Evolutionary conservation across 176 grass and related monocot species (phyloP).

Genomic region (Zea luxurians): DNA sequence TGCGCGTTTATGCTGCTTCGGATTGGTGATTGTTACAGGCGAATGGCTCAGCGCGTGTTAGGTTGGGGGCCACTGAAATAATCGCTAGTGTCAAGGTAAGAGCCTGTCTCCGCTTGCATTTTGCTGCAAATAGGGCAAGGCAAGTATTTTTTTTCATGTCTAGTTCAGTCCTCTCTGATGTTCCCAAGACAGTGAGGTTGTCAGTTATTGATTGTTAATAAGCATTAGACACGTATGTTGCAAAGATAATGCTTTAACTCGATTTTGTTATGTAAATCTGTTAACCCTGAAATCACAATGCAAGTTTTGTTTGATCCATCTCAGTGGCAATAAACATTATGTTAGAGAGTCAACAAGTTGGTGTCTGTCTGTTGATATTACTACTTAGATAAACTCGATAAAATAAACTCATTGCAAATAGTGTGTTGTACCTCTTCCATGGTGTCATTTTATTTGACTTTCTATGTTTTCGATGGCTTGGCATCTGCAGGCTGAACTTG

Average conservation of each 20-base stretch:
- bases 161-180: background rate
- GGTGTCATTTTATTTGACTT: slow-evolving; percentile 4
- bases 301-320: background rate
- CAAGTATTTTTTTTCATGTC: background rate
- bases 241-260: background rate
- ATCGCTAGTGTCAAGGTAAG: slow-evolving; percentile 88
- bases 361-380: background rate
- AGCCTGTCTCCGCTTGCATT: background rate
- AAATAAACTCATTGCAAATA: background rate
- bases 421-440: slow-evolving; percentile 2
- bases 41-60: slow-evolving; percentile 72
- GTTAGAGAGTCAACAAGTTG: background rate
- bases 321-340: background rate
- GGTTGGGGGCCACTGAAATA: slow-evolving; percentile 75
- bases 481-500: slow-evolving; percentile 75
- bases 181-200: background rate
- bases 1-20: background rate
- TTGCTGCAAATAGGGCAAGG: background rate
- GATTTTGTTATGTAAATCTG: background rate
- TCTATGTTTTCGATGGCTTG: slow-evolving; percentile 5
- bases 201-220: background rate
- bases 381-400: background rate
- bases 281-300: background rate
- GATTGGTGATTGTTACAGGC: slow-evolving; percentile 49
- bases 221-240: background rate